Base-by-base conservation (phyloP, 305 asterid genomes). In the Ilex paraguariensis region DNA sequence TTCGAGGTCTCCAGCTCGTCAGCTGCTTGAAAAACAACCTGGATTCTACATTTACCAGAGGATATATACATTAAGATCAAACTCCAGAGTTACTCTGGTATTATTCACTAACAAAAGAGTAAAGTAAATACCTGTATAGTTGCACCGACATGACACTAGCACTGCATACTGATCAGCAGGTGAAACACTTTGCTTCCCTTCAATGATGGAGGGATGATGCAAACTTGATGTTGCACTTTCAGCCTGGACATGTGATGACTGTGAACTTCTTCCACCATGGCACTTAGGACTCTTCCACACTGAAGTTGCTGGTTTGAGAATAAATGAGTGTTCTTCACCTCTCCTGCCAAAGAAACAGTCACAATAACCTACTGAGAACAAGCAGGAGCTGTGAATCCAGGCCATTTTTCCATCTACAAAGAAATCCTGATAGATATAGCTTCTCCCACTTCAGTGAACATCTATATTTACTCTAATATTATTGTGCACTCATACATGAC, bases 261-360 rank as follows among this genome's bases (percentile, higher is more conserved):
- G 79, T 50, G 68, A 54, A 57, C 73, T 67, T 65, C 68, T 66
- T 69, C 74, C 80, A 62, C 52, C 71, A 60, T 65, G 71, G 70
- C 76, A 73, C 65, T 76, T 86, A 36, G 81, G 71, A 46, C 69
- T 76, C 76, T 76, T 93, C 85, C 86, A 83, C 54, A 69, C 56
- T n/a, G 93, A 77, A 67, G 88, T 72, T 63, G 86, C 85, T 57
- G 96, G 96, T 79, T 87, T 94, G 69, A 94, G 94, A 75, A 94
- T 83, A 69, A 94, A 94, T 54, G 99, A 90, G 68, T 94, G 99
- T 70, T 90, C 99, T 81, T 94, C 96, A 66, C 99, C 99, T 82
- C 86, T 90, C 96, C 99, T 94, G 95, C 66, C 67, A 75, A 81
- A 69, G 58, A 66, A 33, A 67, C 54, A 78, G 66, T 36, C 9